These are phyloP conservation scores for Lepraria neglecta DNA, from an alignment of 495 filamentous ascomycete species.

Conservation along the genomic window DNA sequence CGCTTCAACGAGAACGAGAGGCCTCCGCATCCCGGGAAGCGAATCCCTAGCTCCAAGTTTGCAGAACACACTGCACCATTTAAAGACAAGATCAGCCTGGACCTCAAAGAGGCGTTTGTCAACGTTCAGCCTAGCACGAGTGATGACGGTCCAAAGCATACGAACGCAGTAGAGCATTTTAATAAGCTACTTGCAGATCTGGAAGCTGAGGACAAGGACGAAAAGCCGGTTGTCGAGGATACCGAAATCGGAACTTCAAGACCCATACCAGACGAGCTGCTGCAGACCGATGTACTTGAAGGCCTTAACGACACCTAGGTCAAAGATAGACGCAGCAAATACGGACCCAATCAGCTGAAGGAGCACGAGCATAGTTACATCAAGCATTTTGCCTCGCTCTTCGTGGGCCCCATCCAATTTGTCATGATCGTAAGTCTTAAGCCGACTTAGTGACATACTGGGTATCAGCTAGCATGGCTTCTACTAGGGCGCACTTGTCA, in stretches of 20 bases:
- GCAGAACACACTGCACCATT: not conserved
- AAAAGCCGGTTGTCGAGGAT: slow-evolving; percentile 48
- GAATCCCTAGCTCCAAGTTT: not conserved
- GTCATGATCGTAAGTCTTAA: slow-evolving; percentile 72
- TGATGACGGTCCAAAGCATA: not conserved
- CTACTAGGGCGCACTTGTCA: slow-evolving; percentile 58
- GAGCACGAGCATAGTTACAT: slow-evolving; percentile 81
- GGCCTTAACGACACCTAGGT: slow-evolving; percentile 75
- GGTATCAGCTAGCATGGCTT: slow-evolving; percentile 17
- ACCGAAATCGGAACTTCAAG: slow-evolving; percentile 42
- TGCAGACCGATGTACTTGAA: slow-evolving; percentile 60
- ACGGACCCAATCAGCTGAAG: slow-evolving; percentile 82
- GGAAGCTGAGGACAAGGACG: slow-evolving; percentile 64
- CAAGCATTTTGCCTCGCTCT: slow-evolving; percentile 77
- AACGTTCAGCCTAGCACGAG: not conserved
- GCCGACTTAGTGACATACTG: not conserved
- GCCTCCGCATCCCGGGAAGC: not conserved
- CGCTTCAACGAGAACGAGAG: not conserved
- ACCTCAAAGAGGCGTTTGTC: not conserved
- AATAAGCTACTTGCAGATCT: slow-evolving; percentile 78
- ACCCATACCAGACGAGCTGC: slow-evolving; percentile 56
- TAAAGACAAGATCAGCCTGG: not conserved
- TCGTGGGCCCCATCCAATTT: slow-evolving; percentile 86
- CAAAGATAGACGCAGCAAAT: slow-evolving; percentile 60
- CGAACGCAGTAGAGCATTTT: slow-evolving; percentile 64